These are phyloP conservation scores for Clarireedia paspali DNA, from an alignment of 2,329 filamentous ascomycete species.

Conservation along the genomic window DNA sequence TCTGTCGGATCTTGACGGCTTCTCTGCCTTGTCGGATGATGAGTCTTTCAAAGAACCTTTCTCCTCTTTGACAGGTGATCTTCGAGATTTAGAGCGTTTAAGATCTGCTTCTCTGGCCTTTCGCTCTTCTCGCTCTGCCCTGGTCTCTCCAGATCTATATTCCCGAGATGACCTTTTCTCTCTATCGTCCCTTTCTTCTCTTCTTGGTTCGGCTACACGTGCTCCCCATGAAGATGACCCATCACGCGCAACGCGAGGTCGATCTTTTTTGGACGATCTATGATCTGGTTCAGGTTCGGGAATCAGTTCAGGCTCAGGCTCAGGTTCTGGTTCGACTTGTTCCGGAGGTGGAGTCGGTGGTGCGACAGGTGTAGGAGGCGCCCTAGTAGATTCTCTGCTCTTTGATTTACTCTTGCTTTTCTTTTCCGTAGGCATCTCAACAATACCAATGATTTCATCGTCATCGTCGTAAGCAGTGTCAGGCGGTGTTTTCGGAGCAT, in stretches of 20 bases:
- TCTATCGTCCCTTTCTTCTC: constrained; percentile 36
- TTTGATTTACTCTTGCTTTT: constrained; percentile 34
- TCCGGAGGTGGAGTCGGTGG: constrained; percentile 28
- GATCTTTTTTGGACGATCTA: constrained; percentile 64
- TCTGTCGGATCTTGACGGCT: constrained; percentile 31
- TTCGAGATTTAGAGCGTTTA: constrained; percentile 48
- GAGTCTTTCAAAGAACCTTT: constrained; percentile 64
- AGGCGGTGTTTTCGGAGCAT: constrained; percentile 29
- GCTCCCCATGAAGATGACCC: constrained; percentile 61
- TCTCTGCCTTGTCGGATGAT: constrained; percentile 49
- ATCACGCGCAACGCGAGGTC: constrained; percentile 64
- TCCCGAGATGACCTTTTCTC: constrained; percentile 30
- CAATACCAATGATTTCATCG: constrained; percentile 37
- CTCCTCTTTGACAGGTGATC: constrained; percentile 50
- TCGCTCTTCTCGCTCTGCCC: constrained; percentile 21
- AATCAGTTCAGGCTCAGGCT: constrained; percentile 32
- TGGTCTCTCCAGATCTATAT: constrained; percentile 12
- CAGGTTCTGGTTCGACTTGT: constrained; percentile 23
- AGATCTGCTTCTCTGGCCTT: constrained; percentile 41
- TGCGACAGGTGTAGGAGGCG: constrained; percentile 31
- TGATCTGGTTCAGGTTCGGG: constrained; percentile 41
- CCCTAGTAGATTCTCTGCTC: constrained; percentile 25
- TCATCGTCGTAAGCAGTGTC: constrained; percentile 21
- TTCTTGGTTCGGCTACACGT: constrained; percentile 52
- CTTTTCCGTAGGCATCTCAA: constrained; percentile 41